Evolutionary conservation across 2,329 filamentous ascomycete genomes (phyloP).

Genomic region (Celoporthe dispersa): DNA sequence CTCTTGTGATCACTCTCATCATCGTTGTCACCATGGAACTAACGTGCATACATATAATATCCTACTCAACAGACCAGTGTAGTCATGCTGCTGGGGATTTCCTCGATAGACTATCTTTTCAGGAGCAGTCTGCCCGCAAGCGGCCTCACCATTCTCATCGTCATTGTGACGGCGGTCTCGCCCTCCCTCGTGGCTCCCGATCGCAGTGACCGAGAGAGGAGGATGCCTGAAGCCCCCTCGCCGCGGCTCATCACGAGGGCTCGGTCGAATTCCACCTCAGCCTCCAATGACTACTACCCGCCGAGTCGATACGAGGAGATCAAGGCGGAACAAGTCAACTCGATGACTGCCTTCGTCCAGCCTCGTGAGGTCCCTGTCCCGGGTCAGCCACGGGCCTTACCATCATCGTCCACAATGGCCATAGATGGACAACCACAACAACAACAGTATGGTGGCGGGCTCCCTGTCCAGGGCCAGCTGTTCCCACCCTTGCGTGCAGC

Average conservation of each 20-base stretch:
- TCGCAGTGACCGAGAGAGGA: slow-evolving; percentile 37
- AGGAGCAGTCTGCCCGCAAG: slow-evolving; percentile 56
- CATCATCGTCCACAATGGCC: slow-evolving; percentile 41
- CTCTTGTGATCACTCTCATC: neutral
- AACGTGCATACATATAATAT: slow-evolving; percentile 27
- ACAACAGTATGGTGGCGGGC: slow-evolving; percentile 38
- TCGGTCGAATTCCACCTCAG: slow-evolving; percentile 47
- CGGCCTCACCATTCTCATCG: slow-evolving; percentile 52
- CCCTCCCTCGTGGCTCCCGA: slow-evolving; percentile 38
- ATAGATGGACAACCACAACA: slow-evolving; percentile 38
- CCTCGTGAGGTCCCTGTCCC: slow-evolving; percentile 37
- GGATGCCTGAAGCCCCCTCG: slow-evolving; percentile 46
- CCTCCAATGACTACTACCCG: slow-evolving; percentile 45
- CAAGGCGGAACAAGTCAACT: slow-evolving; percentile 46
- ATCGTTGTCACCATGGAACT: slow-evolving; percentile 20
- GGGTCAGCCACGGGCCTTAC: slow-evolving; percentile 36
- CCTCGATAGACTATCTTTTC: slow-evolving; percentile 46
- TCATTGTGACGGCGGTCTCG: slow-evolving; percentile 46
- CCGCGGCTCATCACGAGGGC: slow-evolving; percentile 42
- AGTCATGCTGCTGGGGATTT: slow-evolving; percentile 54
- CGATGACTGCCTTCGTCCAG: slow-evolving; percentile 43
- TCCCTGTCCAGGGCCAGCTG: slow-evolving; percentile 46
- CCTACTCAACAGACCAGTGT: slow-evolving; percentile 51
- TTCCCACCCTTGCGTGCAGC: slow-evolving; percentile 47
- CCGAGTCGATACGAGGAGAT: slow-evolving; percentile 54